Percentiles rank a stretch among this genome's conserved stretches.
Evolutionary conservation across 176 grass and related monocot species (phyloP).

Genomic region (Paspalum vaginatum): DNA sequence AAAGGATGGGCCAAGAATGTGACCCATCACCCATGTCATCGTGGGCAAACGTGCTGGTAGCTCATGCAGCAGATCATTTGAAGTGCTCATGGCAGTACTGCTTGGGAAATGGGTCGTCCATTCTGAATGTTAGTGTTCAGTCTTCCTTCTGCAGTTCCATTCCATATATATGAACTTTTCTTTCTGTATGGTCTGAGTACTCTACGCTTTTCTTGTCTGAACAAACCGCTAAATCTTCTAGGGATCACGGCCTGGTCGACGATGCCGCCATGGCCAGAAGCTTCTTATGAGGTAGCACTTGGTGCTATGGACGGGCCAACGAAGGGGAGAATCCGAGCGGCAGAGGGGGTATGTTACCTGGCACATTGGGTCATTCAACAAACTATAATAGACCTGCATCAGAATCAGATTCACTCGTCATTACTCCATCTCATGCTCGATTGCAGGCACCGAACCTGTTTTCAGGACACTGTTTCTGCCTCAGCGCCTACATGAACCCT

Average conservation of each 20-base stretch:
- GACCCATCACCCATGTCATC: slow-evolving; percentile 50
- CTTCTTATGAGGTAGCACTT: slow-evolving; percentile 20
- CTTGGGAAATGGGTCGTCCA: slow-evolving; percentile 46
- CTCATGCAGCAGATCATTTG: slow-evolving; percentile 32
- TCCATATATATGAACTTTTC: not conserved
- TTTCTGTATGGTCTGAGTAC: not conserved
- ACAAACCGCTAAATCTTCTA: slow-evolving; percentile 16
- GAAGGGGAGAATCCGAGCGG: slow-evolving; percentile 31
- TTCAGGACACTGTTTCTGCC: slow-evolving; percentile 25
- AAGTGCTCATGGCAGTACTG: slow-evolving; percentile 48
- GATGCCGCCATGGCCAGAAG: not conserved
- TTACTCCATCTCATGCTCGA: too few species aligned
- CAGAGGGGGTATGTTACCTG: slow-evolving; percentile 45
- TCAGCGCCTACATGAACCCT: slow-evolving; percentile 33
- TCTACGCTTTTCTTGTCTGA: not conserved
- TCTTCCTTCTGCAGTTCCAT: not conserved
- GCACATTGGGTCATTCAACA: not conserved
- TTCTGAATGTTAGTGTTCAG: slow-evolving; percentile 34
- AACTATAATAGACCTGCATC: too few species aligned
- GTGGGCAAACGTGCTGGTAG: slow-evolving; percentile 24
- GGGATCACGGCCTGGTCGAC: slow-evolving; percentile 32
- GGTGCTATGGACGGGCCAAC: slow-evolving; percentile 13
- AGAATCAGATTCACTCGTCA: too few species aligned
- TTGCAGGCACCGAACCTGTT: slow-evolving; percentile 48
- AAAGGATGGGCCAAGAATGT: slow-evolving; percentile 36